Evolutionary conservation across 495 filamentous ascomycete genomes (phyloP).

Genomic region (Lasiosphaeriaceae sp.): DNA sequence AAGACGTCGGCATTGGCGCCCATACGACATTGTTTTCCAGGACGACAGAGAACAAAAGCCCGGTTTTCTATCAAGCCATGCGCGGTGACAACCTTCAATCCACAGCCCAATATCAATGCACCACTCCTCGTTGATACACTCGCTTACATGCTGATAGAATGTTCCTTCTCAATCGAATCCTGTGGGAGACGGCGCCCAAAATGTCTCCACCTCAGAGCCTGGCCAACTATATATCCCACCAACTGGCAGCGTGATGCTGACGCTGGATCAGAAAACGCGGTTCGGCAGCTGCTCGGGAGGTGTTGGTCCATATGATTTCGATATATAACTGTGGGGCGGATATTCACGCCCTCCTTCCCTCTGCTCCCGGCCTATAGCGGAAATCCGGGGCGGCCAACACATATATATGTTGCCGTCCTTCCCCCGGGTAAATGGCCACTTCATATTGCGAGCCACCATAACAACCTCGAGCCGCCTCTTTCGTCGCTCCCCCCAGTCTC

Average conservation of each 20-base stretch:
- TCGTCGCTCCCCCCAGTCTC: conserved; percentile 1
- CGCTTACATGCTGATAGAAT: too few species aligned
- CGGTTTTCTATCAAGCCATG: too few species aligned
- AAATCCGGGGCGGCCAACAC: conserved; percentile 8
- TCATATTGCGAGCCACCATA: conserved; percentile 12
- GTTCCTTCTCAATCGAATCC: too few species aligned
- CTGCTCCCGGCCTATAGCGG: not conserved
- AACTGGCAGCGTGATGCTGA: too few species aligned
- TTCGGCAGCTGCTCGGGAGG: conserved; percentile 9
- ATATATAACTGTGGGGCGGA: conserved; percentile 17
- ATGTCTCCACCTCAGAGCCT: too few species aligned
- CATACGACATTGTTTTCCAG: not conserved
- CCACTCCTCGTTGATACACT: too few species aligned
- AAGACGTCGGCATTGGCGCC: too few species aligned
- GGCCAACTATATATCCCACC: too few species aligned
- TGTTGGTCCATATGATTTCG: not conserved
- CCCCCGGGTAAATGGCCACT: conserved; percentile 20
- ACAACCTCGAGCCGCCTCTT: not conserved
- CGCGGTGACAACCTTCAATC: too few species aligned
- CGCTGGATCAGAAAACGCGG: conserved; percentile 6
- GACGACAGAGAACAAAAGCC: not conserved
- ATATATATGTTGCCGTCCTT: not conserved
- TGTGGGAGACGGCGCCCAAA: too few species aligned
- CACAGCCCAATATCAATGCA: too few species aligned
- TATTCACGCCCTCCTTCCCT: not conserved